phyloP scores from a whole-genome alignment of 306 rosid genomes.

The Vigna hirtella region DNA sequence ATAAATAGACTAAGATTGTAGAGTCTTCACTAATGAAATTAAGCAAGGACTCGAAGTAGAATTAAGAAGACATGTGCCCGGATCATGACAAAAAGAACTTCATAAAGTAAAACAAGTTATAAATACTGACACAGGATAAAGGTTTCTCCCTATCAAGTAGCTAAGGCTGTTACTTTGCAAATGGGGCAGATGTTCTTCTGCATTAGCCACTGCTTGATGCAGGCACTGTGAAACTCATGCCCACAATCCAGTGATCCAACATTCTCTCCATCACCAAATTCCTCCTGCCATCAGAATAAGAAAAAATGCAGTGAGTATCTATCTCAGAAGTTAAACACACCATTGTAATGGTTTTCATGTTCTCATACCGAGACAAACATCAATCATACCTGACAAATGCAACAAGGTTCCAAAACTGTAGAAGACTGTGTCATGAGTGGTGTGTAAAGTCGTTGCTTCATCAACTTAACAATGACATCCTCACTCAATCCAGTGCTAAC shows the following conservation, averaged over 20 bases:
- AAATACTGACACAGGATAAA: conserved; percentile 2
- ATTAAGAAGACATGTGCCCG: background rate
- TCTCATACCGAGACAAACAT: conserved; percentile 18
- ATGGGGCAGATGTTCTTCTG: conserved; percentile 91
- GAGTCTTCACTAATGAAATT: too few relatives aligned
- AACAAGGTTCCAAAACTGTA: conserved; percentile 75
- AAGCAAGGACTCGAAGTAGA: too few relatives aligned
- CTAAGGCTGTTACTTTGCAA: conserved; percentile 83
- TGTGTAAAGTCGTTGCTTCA: conserved; percentile 59
- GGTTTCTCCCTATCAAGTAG: conserved; percentile 53
- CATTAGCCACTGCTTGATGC: conserved; percentile 87
- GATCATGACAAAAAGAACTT: conserved; percentile 32
- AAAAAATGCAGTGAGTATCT: conserved; percentile 20
- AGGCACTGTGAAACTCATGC: conserved; percentile 78
- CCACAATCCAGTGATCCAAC: conserved; percentile 86
- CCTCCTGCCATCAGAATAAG: conserved; percentile 62
- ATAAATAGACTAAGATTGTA: too few relatives aligned
- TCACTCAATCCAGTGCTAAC: conserved; percentile 83
- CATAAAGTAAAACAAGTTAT: too few relatives aligned
- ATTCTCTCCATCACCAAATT: conserved; percentile 66
- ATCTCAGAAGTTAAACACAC: conserved; percentile 3
- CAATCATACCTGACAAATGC: conserved; percentile 77
- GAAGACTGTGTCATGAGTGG: conserved; percentile 47
- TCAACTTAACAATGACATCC: conserved; percentile 59
- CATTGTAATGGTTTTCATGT: conserved; percentile 1